Evolutionary conservation across 2,329 filamentous ascomycete species (phyloP).

Genomic region (Aspergillus caelatus): DNA sequence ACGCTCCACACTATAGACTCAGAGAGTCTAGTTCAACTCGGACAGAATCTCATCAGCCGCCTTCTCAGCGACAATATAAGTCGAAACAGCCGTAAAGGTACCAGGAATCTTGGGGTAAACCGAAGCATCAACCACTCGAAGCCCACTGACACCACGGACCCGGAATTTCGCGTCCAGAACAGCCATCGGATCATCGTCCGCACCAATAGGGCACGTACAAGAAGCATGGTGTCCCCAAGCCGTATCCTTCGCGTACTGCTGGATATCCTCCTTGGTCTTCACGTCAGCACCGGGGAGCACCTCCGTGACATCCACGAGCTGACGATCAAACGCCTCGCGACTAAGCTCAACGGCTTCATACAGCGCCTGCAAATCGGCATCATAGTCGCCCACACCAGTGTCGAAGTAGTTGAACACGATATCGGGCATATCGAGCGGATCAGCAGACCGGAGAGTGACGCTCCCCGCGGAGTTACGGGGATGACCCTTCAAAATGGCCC

Average conservation of each 20-base stretch:
- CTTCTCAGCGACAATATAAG: conserved; percentile 64
- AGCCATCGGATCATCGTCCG: conserved; percentile 55
- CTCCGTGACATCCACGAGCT: conserved; percentile 47
- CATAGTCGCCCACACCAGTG: conserved; percentile 44
- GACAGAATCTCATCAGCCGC: conserved; percentile 60
- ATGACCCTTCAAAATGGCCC: conserved; percentile 62
- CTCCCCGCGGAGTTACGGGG: conserved; percentile 65
- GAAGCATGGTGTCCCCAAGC: conserved; percentile 63
- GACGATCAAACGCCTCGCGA: conserved; percentile 49
- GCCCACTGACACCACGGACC: conserved; percentile 57
- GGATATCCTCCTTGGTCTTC: conserved; percentile 47
- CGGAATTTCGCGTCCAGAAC: conserved; percentile 61
- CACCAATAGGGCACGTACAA: conserved; percentile 59
- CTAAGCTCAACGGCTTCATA: conserved; percentile 59
- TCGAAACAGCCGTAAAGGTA: conserved; percentile 54
- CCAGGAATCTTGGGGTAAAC: conserved; percentile 61
- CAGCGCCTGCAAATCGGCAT: conserved; percentile 56
- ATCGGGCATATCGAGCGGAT: conserved; percentile 65
- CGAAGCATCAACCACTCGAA: conserved; percentile 66
- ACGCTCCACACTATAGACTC: background rate
- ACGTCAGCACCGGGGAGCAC: conserved; percentile 47
- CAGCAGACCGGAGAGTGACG: conserved; percentile 61
- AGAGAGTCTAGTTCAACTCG: background rate
- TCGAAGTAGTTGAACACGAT: conserved; percentile 65
- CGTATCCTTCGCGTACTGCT: conserved; percentile 53